phyloP scores from a whole-genome alignment of 495 filamentous ascomycete species.

The Penicillium flavigenum region DNA sequence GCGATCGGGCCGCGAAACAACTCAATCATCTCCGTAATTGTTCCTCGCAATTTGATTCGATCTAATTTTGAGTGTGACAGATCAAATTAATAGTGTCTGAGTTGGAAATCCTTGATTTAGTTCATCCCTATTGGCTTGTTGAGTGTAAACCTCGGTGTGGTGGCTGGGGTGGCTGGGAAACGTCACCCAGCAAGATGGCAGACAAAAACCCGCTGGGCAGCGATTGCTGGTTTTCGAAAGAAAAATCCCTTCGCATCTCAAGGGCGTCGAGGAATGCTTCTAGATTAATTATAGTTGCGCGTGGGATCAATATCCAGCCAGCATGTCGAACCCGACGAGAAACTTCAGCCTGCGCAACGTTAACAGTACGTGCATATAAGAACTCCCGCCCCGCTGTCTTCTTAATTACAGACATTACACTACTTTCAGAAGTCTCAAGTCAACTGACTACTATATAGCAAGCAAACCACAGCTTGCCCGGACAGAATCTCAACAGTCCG shows the following conservation, averaged over 20 bases:
- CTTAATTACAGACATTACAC: constrained; percentile 6
- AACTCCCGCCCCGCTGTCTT: constrained; percentile 4
- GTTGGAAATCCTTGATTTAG: constrained; percentile 23
- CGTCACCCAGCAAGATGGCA: constrained; percentile 22
- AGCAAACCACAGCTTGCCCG: constrained; percentile 55
- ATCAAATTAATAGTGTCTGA: constrained; percentile 22
- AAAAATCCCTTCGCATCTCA: constrained; percentile 18
- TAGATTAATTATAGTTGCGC: constrained; percentile 19
- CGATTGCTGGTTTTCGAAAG: constrained; percentile 8
- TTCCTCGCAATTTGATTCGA: constrained; percentile 14
- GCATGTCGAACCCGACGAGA: constrained; percentile 24
- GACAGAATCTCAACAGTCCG: constrained; percentile 56
- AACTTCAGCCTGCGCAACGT: constrained; percentile 37
- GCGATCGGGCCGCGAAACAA: constrained; percentile 9
- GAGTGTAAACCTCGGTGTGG: constrained; percentile 14
- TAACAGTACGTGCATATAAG: constrained; percentile 27
- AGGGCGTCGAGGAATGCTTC: constrained; percentile 29
- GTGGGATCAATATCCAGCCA: constrained; percentile 17
- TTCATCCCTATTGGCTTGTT: constrained; percentile 25
- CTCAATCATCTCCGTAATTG: not conserved
- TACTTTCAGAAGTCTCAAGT: not conserved
- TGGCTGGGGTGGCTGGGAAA: constrained; percentile 36
- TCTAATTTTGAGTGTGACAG: constrained; percentile 9
- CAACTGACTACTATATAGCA: constrained; percentile 35
- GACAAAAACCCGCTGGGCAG: constrained; percentile 27